Percentiles rank a stretch among this genome's conserved stretches.
phyloP scores from a whole-genome alignment of 2,329 filamentous ascomycete species.

The Ramularia endophylla region DNA sequence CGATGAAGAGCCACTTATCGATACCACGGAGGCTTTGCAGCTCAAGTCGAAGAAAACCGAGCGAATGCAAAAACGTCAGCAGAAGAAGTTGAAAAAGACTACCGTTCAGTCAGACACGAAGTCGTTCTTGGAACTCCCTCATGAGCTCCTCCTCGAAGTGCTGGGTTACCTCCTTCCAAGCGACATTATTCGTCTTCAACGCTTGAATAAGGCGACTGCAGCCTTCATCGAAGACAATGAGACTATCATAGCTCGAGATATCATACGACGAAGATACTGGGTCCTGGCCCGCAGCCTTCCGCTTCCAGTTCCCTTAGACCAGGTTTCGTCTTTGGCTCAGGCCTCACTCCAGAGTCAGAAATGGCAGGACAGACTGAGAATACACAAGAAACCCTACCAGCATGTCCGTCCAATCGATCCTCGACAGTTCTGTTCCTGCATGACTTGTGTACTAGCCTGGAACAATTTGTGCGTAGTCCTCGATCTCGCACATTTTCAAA shows the following conservation, averaged over 20 bases:
- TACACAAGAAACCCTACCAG: slow-evolving; percentile 48
- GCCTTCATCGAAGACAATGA: slow-evolving; percentile 43
- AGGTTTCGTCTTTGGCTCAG: slow-evolving; percentile 20
- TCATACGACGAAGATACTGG: slow-evolving; percentile 45
- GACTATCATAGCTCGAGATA: slow-evolving; percentile 36
- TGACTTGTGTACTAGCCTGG: slow-evolving; percentile 53
- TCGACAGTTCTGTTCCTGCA: slow-evolving; percentile 49
- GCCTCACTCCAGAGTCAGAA: slow-evolving; percentile 35
- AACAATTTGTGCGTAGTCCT: slow-evolving; percentile 49
- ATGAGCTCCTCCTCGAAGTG: slow-evolving; percentile 48
- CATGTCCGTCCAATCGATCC: slow-evolving; percentile 47
- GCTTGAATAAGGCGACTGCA: slow-evolving; percentile 39
- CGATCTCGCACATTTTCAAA: slow-evolving; percentile 54
- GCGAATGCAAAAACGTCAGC: slow-evolving; percentile 41
- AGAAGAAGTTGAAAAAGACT: slow-evolving; percentile 33
- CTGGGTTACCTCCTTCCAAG: slow-evolving; percentile 44
- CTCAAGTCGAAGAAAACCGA: slow-evolving; percentile 50
- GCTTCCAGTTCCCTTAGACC: slow-evolving; percentile 44
- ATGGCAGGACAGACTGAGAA: slow-evolving; percentile 39
- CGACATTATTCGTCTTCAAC: slow-evolving; percentile 45
- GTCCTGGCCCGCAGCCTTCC: slow-evolving; percentile 49
- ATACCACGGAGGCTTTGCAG: slow-evolving; percentile 44
- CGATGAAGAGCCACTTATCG: slow-evolving; percentile 43
- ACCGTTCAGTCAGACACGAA: slow-evolving; percentile 28
- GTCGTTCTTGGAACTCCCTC: slow-evolving; percentile 45